Evolutionary conservation across 225 moss, liverwort and hornwort genomes (phyloP).

Genomic region (Asterella californica): DNA sequence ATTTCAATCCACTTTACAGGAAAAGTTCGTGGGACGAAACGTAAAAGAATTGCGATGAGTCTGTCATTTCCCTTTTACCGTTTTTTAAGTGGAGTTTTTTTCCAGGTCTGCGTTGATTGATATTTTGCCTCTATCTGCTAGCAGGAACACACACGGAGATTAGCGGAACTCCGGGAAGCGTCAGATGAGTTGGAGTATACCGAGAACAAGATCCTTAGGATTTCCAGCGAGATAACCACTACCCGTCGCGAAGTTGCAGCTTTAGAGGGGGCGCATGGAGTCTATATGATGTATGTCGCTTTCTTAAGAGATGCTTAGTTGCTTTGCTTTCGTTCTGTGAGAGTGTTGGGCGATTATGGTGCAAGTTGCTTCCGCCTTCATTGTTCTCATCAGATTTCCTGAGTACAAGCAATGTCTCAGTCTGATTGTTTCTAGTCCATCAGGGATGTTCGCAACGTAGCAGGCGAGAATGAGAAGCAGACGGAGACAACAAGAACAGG

Average conservation of each 20-base stretch:
- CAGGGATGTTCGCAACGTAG: constrained; percentile 30
- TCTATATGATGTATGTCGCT: constrained; percentile 32
- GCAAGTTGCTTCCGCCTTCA: not conserved
- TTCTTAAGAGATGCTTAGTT: not conserved
- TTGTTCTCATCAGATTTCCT: not conserved
- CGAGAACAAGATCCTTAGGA: constrained; percentile 32
- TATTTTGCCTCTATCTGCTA: not conserved
- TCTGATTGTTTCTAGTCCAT: constrained; percentile 5
- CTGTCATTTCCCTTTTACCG: not conserved
- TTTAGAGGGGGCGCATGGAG: constrained; percentile 17
- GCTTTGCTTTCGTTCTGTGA: not conserved
- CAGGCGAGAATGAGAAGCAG: constrained; percentile 16
- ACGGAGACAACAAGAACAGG: constrained; percentile 7
- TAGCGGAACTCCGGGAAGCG: constrained; percentile 22
- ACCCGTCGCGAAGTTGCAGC: constrained; percentile 35
- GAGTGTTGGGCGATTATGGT: not conserved
- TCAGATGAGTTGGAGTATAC: constrained; percentile 42
- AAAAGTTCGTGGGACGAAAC: not conserved
- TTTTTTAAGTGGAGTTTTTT: not conserved
- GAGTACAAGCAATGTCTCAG: not conserved
- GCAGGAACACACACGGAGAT: constrained; percentile 18
- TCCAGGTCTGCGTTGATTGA: not conserved
- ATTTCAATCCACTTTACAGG: too few species aligned
- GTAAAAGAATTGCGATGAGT: not conserved
- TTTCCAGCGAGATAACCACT: constrained; percentile 24